phyloP scores from a whole-genome alignment of 129 eudicot species.

The Pittosporum tobira region DNA sequence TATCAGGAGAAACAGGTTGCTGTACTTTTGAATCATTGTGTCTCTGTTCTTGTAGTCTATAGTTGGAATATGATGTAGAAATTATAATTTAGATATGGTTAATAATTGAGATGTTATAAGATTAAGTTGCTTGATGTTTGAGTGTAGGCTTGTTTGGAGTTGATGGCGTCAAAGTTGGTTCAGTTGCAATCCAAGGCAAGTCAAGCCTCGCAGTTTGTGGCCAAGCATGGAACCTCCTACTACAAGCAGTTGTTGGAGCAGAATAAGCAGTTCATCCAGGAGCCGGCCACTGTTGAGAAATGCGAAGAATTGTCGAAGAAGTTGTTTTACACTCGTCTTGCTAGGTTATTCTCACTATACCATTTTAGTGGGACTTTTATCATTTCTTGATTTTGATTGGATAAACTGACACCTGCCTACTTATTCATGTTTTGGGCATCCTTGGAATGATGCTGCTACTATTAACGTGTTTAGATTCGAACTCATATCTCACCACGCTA shows the following conservation, averaged over 20 bases:
- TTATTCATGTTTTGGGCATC: not conserved
- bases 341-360: slow-evolving; percentile 38
- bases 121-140: not conserved
- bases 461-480: not conserved
- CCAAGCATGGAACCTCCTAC: slow-evolving; percentile 55
- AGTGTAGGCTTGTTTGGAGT: not conserved
- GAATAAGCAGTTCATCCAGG: slow-evolving; percentile 60
- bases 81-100: not conserved
- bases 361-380: not conserved
- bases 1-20: not conserved
- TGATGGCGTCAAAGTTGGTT: slow-evolving; percentile 5
- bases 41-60: not conserved
- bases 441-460: not conserved
- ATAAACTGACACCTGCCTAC: not conserved
- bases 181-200: slow-evolving; percentile 3
- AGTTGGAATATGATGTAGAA: not conserved
- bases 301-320: slow-evolving; percentile 64
- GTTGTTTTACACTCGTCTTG: slow-evolving; percentile 82
- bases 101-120: not conserved
- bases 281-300: slow-evolving; percentile 73
- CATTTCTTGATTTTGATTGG: not conserved
- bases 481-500: not conserved
- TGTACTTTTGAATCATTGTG: not conserved
- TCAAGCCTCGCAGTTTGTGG: slow-evolving; percentile 18
- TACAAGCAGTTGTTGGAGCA: slow-evolving; percentile 72